Percentiles rank a stretch among this genome's conserved stretches.
phyloP scores from a whole-genome alignment of 495 filamentous ascomycete genomes.

The Neurospora discreta region DNA sequence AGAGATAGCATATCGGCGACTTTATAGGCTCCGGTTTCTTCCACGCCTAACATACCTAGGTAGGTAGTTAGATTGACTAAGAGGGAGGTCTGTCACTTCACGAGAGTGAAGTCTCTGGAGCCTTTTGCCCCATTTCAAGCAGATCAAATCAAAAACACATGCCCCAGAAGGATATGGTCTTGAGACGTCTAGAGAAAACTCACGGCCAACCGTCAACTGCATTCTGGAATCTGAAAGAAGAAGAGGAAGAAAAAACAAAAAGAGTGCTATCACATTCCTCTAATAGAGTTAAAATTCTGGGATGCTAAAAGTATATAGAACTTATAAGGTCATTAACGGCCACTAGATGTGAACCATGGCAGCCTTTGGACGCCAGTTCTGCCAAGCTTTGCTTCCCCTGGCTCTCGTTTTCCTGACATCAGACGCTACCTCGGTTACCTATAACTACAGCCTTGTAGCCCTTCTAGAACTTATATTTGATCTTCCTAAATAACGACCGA shows the following conservation, averaged over 20 bases:
- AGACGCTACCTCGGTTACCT: neutral
- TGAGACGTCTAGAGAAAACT: neutral
- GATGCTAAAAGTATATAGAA: neutral
- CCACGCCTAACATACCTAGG: neutral
- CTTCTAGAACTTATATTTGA: neutral
- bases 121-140: neutral
- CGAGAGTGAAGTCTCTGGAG: neutral
- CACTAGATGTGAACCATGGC: neutral
- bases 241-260: too few species aligned
- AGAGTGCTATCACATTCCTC: neutral
- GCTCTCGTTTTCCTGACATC: neutral
- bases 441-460: neutral
- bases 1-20: too few species aligned
- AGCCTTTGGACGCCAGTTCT: neutral
- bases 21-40: too few species aligned
- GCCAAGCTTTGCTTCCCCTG: neutral
- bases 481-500: neutral
- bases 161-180: neutral
- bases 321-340: neutral
- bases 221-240: neutral
- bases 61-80: neutral
- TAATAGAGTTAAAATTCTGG: neutral
- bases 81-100: neutral
- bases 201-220: neutral
- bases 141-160: neutral